Percentiles rank a stretch among this genome's conserved stretches.
Evolutionary conservation across 148 eudicot species (phyloP).

Genomic region (Chenopodium quinoa): DNA sequence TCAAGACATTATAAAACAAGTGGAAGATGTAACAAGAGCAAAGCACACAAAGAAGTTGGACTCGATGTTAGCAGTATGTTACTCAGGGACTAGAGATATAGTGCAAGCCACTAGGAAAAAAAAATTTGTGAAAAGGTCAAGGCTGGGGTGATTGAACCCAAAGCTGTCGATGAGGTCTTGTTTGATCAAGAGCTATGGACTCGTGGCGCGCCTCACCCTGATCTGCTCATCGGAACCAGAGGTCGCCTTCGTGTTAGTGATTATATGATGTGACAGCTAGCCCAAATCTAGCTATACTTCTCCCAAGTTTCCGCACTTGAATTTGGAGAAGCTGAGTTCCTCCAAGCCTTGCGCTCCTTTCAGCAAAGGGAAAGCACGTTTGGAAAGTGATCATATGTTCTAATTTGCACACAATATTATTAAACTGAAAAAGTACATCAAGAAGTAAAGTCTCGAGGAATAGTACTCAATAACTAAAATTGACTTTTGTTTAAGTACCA

Average conservation of each 20-base stretch:
- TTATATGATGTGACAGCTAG: too few species aligned
- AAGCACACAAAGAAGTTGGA: neutral
- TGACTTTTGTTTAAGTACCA: too few species aligned
- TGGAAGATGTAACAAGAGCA: neutral
- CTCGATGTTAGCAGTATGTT: conserved; percentile 9
- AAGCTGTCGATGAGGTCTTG: neutral
- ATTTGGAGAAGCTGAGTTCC: neutral
- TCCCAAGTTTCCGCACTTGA: neutral
- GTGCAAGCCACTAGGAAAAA: conserved; percentile 7
- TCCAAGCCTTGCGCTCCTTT: neutral
- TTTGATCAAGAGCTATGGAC: conserved; percentile 12
- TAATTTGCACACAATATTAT: too few species aligned
- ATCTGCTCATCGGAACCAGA: too few species aligned
- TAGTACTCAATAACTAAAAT: too few species aligned
- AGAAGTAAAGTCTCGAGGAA: too few species aligned
- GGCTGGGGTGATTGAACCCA: conserved; percentile 9
- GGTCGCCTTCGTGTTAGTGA: too few species aligned
- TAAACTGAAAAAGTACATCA: too few species aligned
- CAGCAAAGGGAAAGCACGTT: neutral
- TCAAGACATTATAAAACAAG: neutral
- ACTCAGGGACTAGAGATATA: conserved; percentile 19
- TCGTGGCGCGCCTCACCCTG: too few species aligned
- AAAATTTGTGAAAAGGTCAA: conserved; percentile 18
- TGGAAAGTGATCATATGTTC: neutral
- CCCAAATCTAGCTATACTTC: too few species aligned